A percentile compares a stretch with the other conserved stretches of the same genome.
Conservation (phyloP, 257 asterid species). For the Lavandula angustifolia region DNA sequence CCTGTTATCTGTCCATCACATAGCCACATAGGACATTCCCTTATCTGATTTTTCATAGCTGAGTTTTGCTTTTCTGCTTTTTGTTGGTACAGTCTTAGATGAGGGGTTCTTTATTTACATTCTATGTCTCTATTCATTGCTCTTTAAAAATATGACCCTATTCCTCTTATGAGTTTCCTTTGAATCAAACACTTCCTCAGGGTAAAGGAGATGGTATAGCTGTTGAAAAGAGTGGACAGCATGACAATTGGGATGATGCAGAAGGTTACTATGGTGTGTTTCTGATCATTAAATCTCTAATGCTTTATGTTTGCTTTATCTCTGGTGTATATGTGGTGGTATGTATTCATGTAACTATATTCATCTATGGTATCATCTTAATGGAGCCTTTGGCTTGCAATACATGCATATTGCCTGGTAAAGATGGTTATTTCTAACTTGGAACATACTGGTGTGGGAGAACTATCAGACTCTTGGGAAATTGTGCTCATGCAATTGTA, state of each 20-base stretch:
- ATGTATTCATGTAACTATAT: conserved; percentile 5
- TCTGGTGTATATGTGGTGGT: background rate
- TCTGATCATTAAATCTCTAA: conserved; percentile 14
- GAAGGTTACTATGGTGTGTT: conserved; percentile 92
- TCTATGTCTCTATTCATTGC: background rate
- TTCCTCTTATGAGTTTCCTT: background rate
- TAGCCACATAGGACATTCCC: background rate
- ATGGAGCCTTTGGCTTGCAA: conserved; percentile 5
- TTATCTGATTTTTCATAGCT: background rate
- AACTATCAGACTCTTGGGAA: background rate
- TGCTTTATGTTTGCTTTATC: conserved; percentile 7
- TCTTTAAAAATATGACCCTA: background rate
- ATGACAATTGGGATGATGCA: conserved; percentile 97
- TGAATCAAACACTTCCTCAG: conserved; percentile 42
- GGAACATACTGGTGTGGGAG: background rate
- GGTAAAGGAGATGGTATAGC: conserved; percentile 75
- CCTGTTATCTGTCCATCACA: background rate
- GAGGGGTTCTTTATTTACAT: background rate
- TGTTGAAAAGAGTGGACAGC: conserved; percentile 71
- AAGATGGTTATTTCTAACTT: background rate
- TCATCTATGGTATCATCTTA: conserved; percentile 1
- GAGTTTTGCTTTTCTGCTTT: background rate
- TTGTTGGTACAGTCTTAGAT: conserved; percentile 1
- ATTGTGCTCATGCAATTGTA: background rate
- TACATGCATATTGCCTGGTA: background rate